phyloP scores from a whole-genome alignment of 164 flowering plant species.

The Vitis rupestris region DNA sequence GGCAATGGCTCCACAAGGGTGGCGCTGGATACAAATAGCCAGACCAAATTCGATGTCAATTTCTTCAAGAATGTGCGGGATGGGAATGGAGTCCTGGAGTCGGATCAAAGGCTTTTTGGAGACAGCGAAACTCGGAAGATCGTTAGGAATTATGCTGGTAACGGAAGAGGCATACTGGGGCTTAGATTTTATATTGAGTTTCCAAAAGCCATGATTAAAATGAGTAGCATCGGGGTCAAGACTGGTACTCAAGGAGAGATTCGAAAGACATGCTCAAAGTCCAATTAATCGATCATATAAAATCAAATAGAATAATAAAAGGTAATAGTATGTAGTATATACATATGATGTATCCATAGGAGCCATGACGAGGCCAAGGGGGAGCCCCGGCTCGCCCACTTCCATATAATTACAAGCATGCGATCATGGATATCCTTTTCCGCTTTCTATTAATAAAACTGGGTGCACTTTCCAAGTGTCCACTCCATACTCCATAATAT shows the following conservation, averaged over 20 bases:
- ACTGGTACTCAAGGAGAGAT: slow-evolving; percentile 67
- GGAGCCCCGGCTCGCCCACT: too few relatives aligned
- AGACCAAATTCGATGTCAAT: slow-evolving; percentile 43
- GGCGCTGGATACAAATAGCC: slow-evolving; percentile 58
- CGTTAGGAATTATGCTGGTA: slow-evolving; percentile 56
- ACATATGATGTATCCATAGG: too few relatives aligned
- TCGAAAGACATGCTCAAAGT: slow-evolving; percentile 54
- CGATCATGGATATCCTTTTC: too few relatives aligned
- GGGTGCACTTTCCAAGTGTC: too few relatives aligned
- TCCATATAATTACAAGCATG: too few relatives aligned
- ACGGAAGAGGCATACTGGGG: slow-evolving; percentile 58
- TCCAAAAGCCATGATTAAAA: slow-evolving; percentile 60
- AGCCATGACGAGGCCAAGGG: too few relatives aligned
- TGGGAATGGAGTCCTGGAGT: slow-evolving; percentile 66
- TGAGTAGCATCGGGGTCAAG: slow-evolving; percentile 73
- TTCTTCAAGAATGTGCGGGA: slow-evolving; percentile 64
- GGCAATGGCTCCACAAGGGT: slow-evolving; percentile 57
- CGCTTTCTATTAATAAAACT: too few relatives aligned
- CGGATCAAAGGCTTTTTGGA: slow-evolving; percentile 72
- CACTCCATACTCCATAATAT: too few relatives aligned
- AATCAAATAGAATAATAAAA: too few relatives aligned
- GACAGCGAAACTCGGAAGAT: slow-evolving; percentile 42
- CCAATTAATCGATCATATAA: slow-evolving; percentile 27
- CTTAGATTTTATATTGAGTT: slow-evolving; percentile 54
- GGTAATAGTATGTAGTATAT: too few relatives aligned